Conservation (phyloP, 2,329 filamentous ascomycete genomes). For the Blumeria hordei region DNA sequence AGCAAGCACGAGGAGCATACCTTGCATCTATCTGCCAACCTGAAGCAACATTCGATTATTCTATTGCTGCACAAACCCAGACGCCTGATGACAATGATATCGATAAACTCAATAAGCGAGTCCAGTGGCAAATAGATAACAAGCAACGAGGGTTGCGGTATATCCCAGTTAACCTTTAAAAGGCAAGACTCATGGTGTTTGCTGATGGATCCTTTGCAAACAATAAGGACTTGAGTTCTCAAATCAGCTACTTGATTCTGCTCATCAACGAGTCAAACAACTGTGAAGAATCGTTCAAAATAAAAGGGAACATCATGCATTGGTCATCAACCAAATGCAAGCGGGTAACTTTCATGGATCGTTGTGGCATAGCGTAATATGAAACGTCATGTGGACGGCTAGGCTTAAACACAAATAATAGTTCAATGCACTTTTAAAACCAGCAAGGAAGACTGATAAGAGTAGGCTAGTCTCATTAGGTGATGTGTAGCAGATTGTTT, state of each 20-base stretch:
- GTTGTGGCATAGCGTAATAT: too few relatives aligned
- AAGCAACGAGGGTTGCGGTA: neutral
- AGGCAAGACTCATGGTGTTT: neutral
- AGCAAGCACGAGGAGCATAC: neutral
- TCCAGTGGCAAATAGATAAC: neutral
- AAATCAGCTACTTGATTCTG: neutral
- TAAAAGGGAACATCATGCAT: neutral
- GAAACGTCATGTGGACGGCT: too few relatives aligned
- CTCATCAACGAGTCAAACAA: too few relatives aligned
- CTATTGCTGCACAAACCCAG: neutral
- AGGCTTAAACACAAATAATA: too few relatives aligned
- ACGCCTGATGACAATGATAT: neutral
- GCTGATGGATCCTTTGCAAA: neutral
- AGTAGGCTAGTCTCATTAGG: too few relatives aligned
- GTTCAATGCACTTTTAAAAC: too few relatives aligned
- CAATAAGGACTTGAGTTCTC: neutral
- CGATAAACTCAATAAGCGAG: neutral
- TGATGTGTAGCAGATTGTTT: too few relatives aligned
- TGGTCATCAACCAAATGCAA: conserved; percentile 1
- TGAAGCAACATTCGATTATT: neutral
- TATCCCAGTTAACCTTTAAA: neutral
- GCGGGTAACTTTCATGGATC: too few relatives aligned
- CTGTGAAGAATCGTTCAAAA: neutral
- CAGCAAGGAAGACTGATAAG: too few relatives aligned
- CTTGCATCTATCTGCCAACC: neutral